A percentile compares a stretch with the other conserved stretches of the same genome.
Evolutionary conservation across 352 stramenopile genomes (phyloP).

Genomic region (Blastocystis hominis): DNA sequence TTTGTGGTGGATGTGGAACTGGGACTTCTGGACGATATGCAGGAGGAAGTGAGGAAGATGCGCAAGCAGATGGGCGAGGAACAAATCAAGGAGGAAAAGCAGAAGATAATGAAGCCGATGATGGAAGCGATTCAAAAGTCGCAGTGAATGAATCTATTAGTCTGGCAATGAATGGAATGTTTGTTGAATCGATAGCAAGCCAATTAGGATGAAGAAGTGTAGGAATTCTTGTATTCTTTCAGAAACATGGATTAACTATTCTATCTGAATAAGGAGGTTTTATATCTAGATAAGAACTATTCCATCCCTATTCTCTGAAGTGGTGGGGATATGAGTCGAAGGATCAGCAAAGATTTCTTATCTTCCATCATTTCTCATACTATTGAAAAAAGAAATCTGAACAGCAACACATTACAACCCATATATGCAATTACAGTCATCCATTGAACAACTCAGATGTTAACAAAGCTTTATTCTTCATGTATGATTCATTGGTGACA

Average conservation of each 20-base stretch:
- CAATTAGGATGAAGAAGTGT: neutral
- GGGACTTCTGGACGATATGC: slow-evolving; percentile 48
- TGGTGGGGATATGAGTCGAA: too few species aligned
- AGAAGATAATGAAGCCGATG: slow-evolving; percentile 41
- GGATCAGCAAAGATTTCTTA: too few species aligned
- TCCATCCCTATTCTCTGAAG: too few species aligned
- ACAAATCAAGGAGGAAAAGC: slow-evolving; percentile 4
- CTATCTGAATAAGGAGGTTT: neutral
- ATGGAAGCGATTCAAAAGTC: neutral
- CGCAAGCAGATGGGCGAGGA: slow-evolving; percentile 23
- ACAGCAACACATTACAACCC: too few species aligned
- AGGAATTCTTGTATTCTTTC: too few species aligned
- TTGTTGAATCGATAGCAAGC: neutral
- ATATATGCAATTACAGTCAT: too few species aligned
- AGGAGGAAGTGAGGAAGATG: slow-evolving; percentile 42
- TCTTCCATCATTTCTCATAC: too few species aligned
- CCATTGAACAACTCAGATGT: too few species aligned
- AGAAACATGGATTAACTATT: neutral
- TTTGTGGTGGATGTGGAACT: slow-evolving; percentile 42
- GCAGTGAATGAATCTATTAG: neutral
- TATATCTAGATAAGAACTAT: too few species aligned
- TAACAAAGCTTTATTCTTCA: too few species aligned
- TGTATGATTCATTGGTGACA: too few species aligned
- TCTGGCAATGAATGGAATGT: neutral
- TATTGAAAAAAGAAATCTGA: too few species aligned